Evolutionary conservation across 129 eudicot species (phyloP).

Genomic region (Lonicera japonica): DNA sequence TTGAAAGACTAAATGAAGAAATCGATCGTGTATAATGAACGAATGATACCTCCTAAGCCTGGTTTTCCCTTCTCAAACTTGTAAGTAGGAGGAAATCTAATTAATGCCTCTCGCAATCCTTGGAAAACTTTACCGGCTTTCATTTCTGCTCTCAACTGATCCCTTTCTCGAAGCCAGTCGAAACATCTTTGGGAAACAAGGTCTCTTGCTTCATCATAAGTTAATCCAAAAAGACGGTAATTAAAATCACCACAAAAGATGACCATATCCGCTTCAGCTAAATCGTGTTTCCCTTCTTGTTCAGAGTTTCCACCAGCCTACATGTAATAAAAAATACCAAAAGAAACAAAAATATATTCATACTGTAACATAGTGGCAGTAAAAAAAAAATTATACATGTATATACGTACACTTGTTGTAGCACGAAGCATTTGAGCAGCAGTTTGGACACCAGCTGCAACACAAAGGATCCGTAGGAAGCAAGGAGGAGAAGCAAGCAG

Average conservation of each 20-base stretch:
- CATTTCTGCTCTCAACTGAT: constrained; percentile 94
- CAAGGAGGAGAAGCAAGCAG: constrained; percentile 79
- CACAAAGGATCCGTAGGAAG: constrained; percentile 64
- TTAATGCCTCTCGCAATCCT: constrained; percentile 91
- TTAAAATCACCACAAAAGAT: constrained; percentile 86
- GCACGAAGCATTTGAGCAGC: constrained; percentile 71
- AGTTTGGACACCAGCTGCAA: constrained; percentile 83
- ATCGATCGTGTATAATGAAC: background rate
- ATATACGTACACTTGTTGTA: constrained; percentile 40
- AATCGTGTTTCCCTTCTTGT: constrained; percentile 71
- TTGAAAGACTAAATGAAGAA: background rate
- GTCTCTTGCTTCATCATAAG: constrained; percentile 97
- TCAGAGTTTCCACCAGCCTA: constrained; percentile 60
- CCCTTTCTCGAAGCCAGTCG: constrained; percentile 94
- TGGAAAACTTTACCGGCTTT: constrained; percentile 97
- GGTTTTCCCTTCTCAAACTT: constrained; percentile 83
- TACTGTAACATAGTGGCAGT: too few species aligned
- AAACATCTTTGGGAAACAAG: constrained; percentile 96
- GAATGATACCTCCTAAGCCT: constrained; percentile 84
- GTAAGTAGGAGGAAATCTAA: constrained; percentile 95
- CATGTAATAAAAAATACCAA: background rate
- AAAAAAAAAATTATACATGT: too few species aligned
- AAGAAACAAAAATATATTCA: background rate
- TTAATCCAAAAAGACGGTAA: constrained; percentile 93
- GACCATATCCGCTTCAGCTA: constrained; percentile 94